Base-by-base conservation (phyloP, 2,329 filamentous ascomycete genomes). In the Phaeosphaeria sp. region DNA sequence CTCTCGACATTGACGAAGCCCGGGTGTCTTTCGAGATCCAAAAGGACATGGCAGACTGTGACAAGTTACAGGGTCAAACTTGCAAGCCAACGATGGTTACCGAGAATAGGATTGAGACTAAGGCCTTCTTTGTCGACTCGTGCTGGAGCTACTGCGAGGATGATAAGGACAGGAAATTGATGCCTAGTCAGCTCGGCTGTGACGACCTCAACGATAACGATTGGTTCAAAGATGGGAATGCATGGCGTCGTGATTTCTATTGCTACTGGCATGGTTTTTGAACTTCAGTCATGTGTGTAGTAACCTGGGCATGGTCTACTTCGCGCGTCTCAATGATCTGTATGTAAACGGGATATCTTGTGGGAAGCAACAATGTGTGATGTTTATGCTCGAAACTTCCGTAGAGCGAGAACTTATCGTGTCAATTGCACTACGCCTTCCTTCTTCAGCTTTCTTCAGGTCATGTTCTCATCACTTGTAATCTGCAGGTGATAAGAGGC, bases 51-150 rank as follows among this genome's bases (percentile, higher is more conserved):
- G 13, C 30, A n/a, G 27, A 43, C 6, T 63, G 62, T 27, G 27
- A 47, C 46, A 44, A 36, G 17, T 27, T 13, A 3, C 2, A 27
- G 5, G 42, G 22, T 11, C 36, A 15, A 2, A 10, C 33, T 3
- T 66, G 62, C 30, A 51, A 33, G 22, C 63, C 63, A 6, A 42
- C 17, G 6, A 49, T 63, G 43, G 30, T 18, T 3, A 63, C 64
- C 2, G 59, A 64, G 43, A 55, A 55, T 9, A 51, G 50, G 6
- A 55, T 46, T 7, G 61, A 66, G 23, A 39, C 18, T 2, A 9
- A 50, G 6, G 49, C 44, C 1, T 66, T 62, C 22, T 17, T 23
- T 7, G 33, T 62, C 13, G 15, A 58, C 5, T 36, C 52, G 2
- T 55, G 52, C 20, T 50, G 18, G 6, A 39, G 46, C 25, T 36